Evolutionary conservation across 352 stramenopile genomes (phyloP).

Genomic region (Pythium coloratum): DNA sequence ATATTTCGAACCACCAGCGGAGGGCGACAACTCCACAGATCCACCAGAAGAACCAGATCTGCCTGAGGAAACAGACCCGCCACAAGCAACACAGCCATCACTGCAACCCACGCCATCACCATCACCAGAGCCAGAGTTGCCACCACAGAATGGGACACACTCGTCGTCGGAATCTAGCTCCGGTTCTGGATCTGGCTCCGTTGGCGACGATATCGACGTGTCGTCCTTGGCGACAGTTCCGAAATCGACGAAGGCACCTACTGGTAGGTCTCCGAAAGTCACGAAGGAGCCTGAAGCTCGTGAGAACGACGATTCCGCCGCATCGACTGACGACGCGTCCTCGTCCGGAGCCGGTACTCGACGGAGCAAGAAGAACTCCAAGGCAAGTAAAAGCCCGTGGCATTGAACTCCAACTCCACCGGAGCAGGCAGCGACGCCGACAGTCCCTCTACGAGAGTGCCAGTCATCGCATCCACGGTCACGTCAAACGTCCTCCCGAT

Average conservation of each 20-base stretch:
- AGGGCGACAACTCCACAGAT: neutral
- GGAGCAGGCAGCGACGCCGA: neutral
- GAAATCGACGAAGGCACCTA: neutral
- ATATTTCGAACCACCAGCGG: neutral
- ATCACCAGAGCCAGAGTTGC: neutral
- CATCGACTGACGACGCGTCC: neutral
- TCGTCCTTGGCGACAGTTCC: neutral
- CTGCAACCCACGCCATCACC: neutral
- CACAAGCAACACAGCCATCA: neutral
- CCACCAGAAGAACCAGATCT: neutral
- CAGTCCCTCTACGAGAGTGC: too few relatives aligned
- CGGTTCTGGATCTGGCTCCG: neutral
- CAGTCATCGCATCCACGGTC: neutral
- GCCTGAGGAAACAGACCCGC: neutral
- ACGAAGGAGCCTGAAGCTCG: neutral
- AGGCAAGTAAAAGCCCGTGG: neutral
- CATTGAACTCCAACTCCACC: neutral
- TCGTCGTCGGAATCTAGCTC: neutral
- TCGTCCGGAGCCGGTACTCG: neutral
- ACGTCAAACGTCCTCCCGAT: neutral
- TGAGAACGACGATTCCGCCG: neutral
- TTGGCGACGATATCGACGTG: neutral
- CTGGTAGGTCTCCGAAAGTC: neutral
- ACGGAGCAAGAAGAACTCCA: neutral
- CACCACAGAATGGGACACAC: neutral